These are phyloP conservation scores for Fusarium denticulatum DNA, from an alignment of 2,329 filamentous ascomycete species.

Conservation along the genomic window DNA sequence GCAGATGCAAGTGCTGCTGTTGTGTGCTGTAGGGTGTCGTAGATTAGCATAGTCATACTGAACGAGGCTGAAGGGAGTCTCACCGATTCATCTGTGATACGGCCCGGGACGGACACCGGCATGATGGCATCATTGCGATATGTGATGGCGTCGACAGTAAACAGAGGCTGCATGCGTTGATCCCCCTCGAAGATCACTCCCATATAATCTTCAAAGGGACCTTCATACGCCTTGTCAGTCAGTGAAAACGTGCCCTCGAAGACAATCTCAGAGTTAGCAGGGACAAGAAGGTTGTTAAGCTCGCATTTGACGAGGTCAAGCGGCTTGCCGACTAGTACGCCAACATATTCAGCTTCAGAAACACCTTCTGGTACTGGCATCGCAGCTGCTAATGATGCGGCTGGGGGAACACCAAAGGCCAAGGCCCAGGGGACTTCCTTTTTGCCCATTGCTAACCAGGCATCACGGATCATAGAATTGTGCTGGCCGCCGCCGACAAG, in stretches of 20 bases:
- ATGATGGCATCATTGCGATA: not conserved
- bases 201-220: constrained; percentile 3
- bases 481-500: constrained; percentile 58
- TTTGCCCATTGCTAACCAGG: constrained; percentile 56
- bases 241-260: not conserved
- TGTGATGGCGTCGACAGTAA: not conserved
- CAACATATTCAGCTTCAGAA: not conserved
- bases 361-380: not conserved
- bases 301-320: constrained; percentile 1
- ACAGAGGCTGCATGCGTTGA: not conserved
- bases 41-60: rapidly evolving
- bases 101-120: not conserved
- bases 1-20: not conserved
- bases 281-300: not conserved
- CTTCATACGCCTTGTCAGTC: not conserved
- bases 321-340: not conserved
- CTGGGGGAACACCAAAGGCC: constrained; percentile 59
- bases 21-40: not conserved
- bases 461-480: constrained; percentile 56
- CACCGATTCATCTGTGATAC: constrained; percentile 1
- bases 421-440: constrained; percentile 58
- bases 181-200: not conserved
- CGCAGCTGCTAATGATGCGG: constrained; percentile 54
- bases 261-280: not conserved
- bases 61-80: not conserved